A percentile compares a stretch with the other conserved stretches of the same genome.
Conservation (phyloP, 192 early-diverging fungal species). For the Rhizoclosmatium sp. region DNA sequence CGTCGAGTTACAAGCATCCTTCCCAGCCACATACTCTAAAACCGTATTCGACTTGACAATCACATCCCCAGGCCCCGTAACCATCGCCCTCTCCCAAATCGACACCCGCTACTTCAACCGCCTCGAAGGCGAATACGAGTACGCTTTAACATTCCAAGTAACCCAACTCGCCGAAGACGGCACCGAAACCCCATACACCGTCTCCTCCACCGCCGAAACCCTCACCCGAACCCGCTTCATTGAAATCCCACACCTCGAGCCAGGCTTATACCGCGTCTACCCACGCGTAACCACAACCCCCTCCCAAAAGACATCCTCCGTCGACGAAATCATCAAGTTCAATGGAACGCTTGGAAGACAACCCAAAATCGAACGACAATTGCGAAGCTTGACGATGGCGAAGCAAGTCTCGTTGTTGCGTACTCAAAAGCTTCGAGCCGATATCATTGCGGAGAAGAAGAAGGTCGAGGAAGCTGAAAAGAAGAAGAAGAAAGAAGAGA, state of each 20-base stretch:
- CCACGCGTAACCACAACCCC: background rate
- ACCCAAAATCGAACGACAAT: background rate
- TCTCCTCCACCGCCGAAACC: background rate
- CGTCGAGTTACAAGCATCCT: conserved; percentile 26
- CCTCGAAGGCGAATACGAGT: conserved; percentile 10
- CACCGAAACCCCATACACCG: background rate
- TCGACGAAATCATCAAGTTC: background rate
- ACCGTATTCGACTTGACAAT: conserved; percentile 31
- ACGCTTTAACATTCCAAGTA: conserved; percentile 2
- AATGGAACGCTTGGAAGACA: background rate
- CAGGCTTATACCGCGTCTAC: conserved; percentile 14
- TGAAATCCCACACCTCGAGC: conserved; percentile 4
- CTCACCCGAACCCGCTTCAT: conserved; percentile 3
- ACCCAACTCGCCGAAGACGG: background rate
- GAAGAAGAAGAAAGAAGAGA: background rate
- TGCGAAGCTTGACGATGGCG: conserved; percentile 6
- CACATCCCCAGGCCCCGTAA: background rate
- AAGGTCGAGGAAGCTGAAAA: background rate
- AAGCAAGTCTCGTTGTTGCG: background rate
- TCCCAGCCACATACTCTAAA: conserved; percentile 14
- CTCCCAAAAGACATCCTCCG: background rate
- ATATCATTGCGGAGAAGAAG: background rate
- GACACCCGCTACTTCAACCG: conserved; percentile 31
- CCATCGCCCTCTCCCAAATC: conserved; percentile 38
- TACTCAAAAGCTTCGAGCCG: background rate